phyloP scores from a whole-genome alignment of 176 grass and related monocot genomes.

The Oryza coarctata region DNA sequence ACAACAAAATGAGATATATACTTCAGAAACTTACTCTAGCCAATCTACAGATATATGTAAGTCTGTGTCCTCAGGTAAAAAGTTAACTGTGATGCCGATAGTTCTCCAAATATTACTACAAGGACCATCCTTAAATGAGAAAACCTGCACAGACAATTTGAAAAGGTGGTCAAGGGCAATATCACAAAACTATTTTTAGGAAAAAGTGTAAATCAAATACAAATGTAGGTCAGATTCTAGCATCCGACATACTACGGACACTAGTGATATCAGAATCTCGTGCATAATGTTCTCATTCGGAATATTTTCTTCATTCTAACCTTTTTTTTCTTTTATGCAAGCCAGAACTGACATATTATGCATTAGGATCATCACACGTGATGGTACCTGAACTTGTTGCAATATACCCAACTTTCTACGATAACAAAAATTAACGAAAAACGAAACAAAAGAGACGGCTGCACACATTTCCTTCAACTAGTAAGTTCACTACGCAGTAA shows the following conservation, averaged over 20 bases:
- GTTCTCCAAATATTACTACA: slow-evolving; percentile 64
- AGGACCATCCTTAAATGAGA: slow-evolving; percentile 71
- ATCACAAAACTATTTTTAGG: neutral
- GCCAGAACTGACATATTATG: slow-evolving; percentile 9
- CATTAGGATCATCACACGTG: neutral
- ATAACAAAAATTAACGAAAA: slow-evolving; percentile 17
- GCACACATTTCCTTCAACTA: neutral
- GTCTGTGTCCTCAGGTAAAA: slow-evolving; percentile 44
- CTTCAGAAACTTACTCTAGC: slow-evolving; percentile 78
- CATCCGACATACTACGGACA: neutral
- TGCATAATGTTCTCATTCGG: neutral
- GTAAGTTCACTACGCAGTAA: neutral
- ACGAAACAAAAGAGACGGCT: neutral
- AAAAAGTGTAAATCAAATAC: neutral
- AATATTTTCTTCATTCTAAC: neutral
- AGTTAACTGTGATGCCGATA: slow-evolving; percentile 51
- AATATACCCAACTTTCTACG: neutral
- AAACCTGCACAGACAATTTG: slow-evolving; percentile 70
- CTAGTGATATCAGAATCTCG: neutral
- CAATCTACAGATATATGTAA: slow-evolving; percentile 61
- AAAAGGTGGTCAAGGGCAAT: slow-evolving; percentile 1
- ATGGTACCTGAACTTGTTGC: neutral
- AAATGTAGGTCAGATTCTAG: slow-evolving; percentile 12
- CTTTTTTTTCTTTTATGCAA: slow-evolving; percentile 3
- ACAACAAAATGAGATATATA: slow-evolving; percentile 37